Evolutionary conservation across 129 eudicot species (phyloP).

Genomic region (Pulicaria dysenterica): DNA sequence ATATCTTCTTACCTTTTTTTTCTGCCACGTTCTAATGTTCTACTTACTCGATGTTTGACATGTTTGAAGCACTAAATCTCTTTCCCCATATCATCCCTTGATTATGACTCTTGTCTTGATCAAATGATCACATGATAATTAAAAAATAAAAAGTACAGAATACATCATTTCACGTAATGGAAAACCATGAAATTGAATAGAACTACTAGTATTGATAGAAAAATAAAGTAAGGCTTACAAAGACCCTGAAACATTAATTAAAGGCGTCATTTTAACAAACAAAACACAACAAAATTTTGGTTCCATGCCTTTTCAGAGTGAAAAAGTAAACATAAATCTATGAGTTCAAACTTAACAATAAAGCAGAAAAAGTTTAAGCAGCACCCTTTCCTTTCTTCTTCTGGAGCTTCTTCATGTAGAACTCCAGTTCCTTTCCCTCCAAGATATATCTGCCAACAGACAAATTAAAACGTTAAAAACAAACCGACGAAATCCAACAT

Average conservation of each 20-base stretch:
- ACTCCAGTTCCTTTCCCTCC: conserved; percentile 90
- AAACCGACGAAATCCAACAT: neutral
- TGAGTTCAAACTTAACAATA: conserved; percentile 10
- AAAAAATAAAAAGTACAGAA: too few relatives aligned
- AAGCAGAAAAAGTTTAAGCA: conserved; percentile 30
- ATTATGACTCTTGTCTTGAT: too few relatives aligned
- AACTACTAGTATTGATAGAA: conserved; percentile 2
- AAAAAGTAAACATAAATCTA: neutral
- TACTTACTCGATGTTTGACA: too few relatives aligned
- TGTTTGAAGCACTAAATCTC: too few relatives aligned
- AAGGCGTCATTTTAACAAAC: conserved; percentile 29
- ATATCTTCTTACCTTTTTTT: too few relatives aligned
- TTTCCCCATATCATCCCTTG: too few relatives aligned
- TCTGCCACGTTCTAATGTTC: too few relatives aligned
- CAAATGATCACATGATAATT: too few relatives aligned
- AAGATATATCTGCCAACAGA: conserved; percentile 53
- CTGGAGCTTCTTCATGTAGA: conserved; percentile 86
- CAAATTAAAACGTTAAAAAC: neutral
- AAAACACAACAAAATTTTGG: conserved; percentile 36
- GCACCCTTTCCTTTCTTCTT: conserved; percentile 86
- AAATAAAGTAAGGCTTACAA: conserved; percentile 19
- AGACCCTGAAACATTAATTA: conserved; percentile 14
- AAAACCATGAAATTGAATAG: neutral
- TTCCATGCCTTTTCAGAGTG: conserved; percentile 15
- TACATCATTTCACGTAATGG: too few relatives aligned